A percentile compares a stretch with the other conserved stretches of the same genome.
phyloP scores from a whole-genome alignment of 2,329 filamentous ascomycete species.

The Ciborinia camelliae region DNA sequence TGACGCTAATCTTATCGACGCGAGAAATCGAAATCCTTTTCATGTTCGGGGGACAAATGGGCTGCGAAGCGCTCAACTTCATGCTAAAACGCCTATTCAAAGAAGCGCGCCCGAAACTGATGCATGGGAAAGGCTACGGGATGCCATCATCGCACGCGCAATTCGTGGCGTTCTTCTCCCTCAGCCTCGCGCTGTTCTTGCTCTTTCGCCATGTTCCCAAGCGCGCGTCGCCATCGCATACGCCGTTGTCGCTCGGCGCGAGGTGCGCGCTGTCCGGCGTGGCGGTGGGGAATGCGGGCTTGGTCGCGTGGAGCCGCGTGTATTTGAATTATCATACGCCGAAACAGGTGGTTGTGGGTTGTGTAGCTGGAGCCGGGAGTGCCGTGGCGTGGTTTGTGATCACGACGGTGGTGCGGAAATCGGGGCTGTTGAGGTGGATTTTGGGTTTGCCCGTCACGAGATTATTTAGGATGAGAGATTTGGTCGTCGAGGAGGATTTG shows the following conservation, averaged over 20 bases:
- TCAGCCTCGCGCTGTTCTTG: constrained; percentile 81
- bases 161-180: constrained; percentile 87
- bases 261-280: constrained; percentile 46
- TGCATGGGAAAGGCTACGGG: constrained; percentile 88
- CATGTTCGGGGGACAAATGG: constrained; percentile 89
- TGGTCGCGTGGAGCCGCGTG: constrained; percentile 77
- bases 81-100: constrained; percentile 85
- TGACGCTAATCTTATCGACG: constrained; percentile 83
- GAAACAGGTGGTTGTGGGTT: constrained; percentile 81
- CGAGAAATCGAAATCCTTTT: constrained; percentile 85
- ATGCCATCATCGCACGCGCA: constrained; percentile 97
- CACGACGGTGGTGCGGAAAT: constrained; percentile 62
- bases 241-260: constrained; percentile 63
- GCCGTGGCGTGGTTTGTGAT: constrained; percentile 76
- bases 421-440: constrained; percentile 69
- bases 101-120: constrained; percentile 81
- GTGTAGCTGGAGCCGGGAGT: constrained; percentile 64
- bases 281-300: constrained; percentile 58
- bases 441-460: constrained; percentile 63
- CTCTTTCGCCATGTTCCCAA: constrained; percentile 70
- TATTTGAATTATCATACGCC: constrained; percentile 93
- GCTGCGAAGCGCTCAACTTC: constrained; percentile 89
- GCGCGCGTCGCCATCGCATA: constrained; percentile 41
- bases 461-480: constrained; percentile 71
- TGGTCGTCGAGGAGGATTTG: constrained; percentile 84